Evolutionary conservation across 768 basidiomycete genomes (phyloP).

Genomic region (Russula lepida): DNA sequence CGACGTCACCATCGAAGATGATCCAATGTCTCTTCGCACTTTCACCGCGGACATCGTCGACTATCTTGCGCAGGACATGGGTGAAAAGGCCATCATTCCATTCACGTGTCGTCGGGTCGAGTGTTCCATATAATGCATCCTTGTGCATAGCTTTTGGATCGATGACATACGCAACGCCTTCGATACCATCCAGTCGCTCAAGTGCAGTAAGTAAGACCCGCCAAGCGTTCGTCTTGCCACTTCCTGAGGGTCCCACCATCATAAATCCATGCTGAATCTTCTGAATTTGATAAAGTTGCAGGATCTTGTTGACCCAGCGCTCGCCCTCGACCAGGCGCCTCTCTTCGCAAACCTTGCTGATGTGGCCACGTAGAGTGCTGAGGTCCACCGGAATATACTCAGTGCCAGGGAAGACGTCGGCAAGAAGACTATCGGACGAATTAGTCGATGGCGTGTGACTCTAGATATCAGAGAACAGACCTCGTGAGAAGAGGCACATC

Average conservation of each 20-base stretch:
- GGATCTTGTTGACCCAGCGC: constrained; percentile 88
- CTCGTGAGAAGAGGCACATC: constrained; percentile 92
- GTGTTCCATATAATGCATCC: constrained; percentile 92
- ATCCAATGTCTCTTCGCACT: constrained; percentile 98
- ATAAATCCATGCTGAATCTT: constrained; percentile 99
- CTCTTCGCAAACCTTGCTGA: constrained; percentile 79
- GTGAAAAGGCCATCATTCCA: constrained; percentile 99
- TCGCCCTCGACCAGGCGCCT: constrained; percentile 80
- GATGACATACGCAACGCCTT: constrained; percentile 93
- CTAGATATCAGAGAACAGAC: constrained; percentile 31
- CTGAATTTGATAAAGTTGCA: constrained; percentile 98
- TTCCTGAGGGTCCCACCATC: constrained; percentile 99
- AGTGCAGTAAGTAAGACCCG: constrained; percentile 85
- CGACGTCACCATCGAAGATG: constrained; percentile 98
- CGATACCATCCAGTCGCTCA: constrained; percentile 82
- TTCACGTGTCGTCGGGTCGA: constrained; percentile 94
- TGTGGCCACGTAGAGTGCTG: constrained; percentile 75
- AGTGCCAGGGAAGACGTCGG: constrained; percentile 96
- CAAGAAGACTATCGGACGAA: constrained; percentile 55
- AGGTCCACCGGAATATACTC: constrained; percentile 87
- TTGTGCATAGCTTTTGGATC: constrained; percentile 99
- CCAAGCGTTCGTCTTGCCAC: constrained; percentile 97
- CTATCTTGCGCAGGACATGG: constrained; percentile 93
- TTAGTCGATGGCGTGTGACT: constrained; percentile 8
- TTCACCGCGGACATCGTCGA: constrained; percentile 97